Percentiles rank a stretch among this genome's conserved stretches.
These are phyloP conservation scores for Colletotrichum gloeosporioides DNA, from an alignment of 2,329 filamentous ascomycete species.

Conservation along the genomic window DNA sequence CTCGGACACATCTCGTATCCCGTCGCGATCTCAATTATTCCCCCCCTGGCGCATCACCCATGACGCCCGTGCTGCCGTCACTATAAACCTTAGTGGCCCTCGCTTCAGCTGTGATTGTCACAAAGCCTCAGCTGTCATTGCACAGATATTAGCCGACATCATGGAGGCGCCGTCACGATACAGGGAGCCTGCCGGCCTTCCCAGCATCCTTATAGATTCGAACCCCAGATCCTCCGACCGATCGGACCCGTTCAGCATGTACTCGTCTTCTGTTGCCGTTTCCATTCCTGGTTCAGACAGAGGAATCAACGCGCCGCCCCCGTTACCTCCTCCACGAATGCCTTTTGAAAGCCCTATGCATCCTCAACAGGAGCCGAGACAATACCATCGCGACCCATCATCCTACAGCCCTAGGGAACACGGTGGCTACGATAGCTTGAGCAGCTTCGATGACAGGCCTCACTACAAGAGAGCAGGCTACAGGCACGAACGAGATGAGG, in stretches of 20 bases:
- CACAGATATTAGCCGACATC: constrained; percentile 13
- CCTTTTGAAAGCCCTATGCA: constrained; percentile 30
- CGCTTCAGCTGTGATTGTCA: constrained; percentile 13
- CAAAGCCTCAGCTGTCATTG: constrained; percentile 6
- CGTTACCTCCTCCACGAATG: constrained; percentile 50
- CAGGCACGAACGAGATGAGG: constrained; percentile 41
- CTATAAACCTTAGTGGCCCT: constrained; percentile 18
- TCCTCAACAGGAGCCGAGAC: constrained; percentile 32
- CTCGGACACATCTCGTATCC: constrained; percentile 13
- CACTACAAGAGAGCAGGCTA: constrained; percentile 34
- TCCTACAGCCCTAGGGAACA: constrained; percentile 23
- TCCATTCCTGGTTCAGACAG: constrained; percentile 44
- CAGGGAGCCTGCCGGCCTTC: constrained; percentile 34
- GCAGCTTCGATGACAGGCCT: constrained; percentile 39
- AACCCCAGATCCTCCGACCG: constrained; percentile 30
- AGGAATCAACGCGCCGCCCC: constrained; percentile 42
- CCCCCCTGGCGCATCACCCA: constrained; percentile 6
- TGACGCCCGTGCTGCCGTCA: constrained; percentile 16
- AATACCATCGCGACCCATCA: constrained; percentile 29
- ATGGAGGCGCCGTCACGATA: constrained; percentile 44
- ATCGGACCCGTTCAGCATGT: constrained; percentile 36
- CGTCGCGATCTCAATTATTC: background rate
- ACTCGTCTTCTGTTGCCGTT: constrained; percentile 37
- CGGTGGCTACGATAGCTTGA: constrained; percentile 43
- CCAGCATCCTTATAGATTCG: constrained; percentile 40